Conservation (phyloP, 352 stramenopile genomes). For the Globisporangium megalacanthum region DNA sequence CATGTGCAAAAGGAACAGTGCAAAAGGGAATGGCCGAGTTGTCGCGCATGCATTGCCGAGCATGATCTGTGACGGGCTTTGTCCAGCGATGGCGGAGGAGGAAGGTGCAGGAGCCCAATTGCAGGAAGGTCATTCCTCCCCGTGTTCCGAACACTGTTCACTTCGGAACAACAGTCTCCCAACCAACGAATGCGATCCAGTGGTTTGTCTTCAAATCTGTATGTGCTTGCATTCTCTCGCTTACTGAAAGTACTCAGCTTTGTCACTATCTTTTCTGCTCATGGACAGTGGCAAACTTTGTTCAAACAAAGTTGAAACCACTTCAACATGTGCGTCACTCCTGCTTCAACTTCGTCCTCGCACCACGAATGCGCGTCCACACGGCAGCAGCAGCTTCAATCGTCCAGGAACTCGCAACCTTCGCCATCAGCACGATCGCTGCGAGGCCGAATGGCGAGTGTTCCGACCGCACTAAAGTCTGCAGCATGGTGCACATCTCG, state of each 20-base stretch:
- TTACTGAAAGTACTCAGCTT: too few species aligned
- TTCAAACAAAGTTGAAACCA: background rate
- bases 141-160: background rate
- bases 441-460: conserved; percentile 5
- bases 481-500: background rate
- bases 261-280: too few species aligned
- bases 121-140: conserved; percentile 5
- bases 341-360: background rate
- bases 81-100: too few species aligned
- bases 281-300: background rate
- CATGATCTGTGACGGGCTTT: background rate
- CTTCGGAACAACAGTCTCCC: conserved; percentile 1
- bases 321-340: background rate
- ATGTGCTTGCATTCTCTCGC: too few species aligned
- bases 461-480: background rate
- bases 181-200: background rate
- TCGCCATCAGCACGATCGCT: background rate
- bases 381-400: background rate
- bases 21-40: background rate
- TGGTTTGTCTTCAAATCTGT: too few species aligned
- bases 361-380: background rate
- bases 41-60: background rate
- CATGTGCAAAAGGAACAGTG: too few species aligned
- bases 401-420: background rate
- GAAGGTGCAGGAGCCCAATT: background rate